Evolutionary conservation across 176 grass and related monocot species (phyloP).

Genomic region (Coix lacrymajobi): DNA sequence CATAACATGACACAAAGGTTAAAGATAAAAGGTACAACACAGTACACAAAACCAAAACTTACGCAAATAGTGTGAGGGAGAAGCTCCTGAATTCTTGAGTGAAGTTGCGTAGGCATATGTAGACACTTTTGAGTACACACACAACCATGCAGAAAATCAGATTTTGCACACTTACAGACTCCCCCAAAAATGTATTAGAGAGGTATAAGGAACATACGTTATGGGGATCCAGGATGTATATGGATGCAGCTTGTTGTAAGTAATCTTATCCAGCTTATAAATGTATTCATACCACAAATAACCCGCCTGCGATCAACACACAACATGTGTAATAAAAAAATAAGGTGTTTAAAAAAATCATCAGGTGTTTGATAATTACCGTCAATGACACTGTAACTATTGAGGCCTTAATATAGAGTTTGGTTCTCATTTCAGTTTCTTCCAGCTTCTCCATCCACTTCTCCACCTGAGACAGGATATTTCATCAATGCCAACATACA

Average conservation of each 20-base stretch:
- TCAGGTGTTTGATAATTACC: slow-evolving; percentile 54
- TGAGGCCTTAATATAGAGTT: slow-evolving; percentile 73
- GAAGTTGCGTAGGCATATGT: slow-evolving; percentile 91
- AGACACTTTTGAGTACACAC: slow-evolving; percentile 52
- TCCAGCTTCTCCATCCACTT: slow-evolving; percentile 98
- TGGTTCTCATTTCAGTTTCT: slow-evolving; percentile 74
- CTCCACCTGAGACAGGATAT: slow-evolving; percentile 54
- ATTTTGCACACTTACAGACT: slow-evolving; percentile 11
- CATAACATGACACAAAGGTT: neutral
- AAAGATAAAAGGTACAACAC: neutral
- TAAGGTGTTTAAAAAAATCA: neutral
- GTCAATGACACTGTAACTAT: slow-evolving; percentile 61
- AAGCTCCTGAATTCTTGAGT: slow-evolving; percentile 84
- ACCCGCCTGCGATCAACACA: slow-evolving; percentile 59
- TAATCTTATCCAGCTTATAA: slow-evolving; percentile 94
- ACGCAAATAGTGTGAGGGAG: slow-evolving; percentile 94
- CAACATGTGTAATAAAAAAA: slow-evolving; percentile 13
- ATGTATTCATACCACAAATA: slow-evolving; percentile 98
- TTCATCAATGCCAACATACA: slow-evolving; percentile 15
- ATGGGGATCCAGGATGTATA: slow-evolving; percentile 99
- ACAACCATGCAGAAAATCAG: slow-evolving; percentile 34
- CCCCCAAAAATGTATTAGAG: slow-evolving; percentile 1
- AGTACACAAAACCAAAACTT: slow-evolving; percentile 35
- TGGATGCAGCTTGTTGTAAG: slow-evolving; percentile 97
- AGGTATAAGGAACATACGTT: slow-evolving; percentile 51